Conservation (phyloP, 2,329 filamentous ascomycete species). For the Verticillium klebahnii region DNA sequence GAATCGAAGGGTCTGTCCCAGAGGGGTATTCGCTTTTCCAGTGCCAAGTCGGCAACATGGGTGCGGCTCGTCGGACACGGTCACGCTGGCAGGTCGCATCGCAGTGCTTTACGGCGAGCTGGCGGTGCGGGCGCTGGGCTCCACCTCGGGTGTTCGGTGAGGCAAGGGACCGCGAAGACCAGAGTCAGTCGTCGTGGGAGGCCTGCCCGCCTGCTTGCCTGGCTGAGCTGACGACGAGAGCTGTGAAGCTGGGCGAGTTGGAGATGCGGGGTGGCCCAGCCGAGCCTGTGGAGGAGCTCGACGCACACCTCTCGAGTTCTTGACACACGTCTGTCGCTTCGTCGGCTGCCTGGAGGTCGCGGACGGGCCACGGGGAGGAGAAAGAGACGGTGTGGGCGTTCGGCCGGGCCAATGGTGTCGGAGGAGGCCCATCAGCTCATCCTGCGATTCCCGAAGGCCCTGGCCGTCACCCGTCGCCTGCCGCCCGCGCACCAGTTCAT, state of each 20-base stretch:
- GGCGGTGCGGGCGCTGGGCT: not conserved
- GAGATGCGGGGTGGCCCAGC: constrained; percentile 2
- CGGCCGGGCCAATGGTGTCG: not conserved
- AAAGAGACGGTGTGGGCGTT: not conserved
- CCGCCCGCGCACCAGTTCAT: not conserved
- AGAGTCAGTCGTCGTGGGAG: not conserved
- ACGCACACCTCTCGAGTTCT: not conserved
- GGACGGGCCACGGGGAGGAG: not conserved
- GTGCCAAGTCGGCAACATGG: not conserved
- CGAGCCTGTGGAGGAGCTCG: not conserved
- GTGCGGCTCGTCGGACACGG: not conserved
- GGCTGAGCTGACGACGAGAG: not conserved
- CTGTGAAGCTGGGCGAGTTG: not conserved
- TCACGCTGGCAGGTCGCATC: not conserved
- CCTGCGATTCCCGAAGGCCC: not conserved
- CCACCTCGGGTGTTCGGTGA: not conserved
- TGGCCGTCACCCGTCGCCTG: not conserved
- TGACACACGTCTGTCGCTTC: not conserved
- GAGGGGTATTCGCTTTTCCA: not conserved
- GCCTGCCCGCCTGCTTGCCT: not conserved
- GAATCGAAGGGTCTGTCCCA: not conserved
- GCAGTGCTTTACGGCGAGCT: not conserved
- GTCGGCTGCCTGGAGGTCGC: not conserved
- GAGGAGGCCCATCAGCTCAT: not conserved
- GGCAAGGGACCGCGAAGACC: not conserved